A percentile compares a stretch with the other conserved stretches of the same genome.
Conservation (phyloP, 1,284 basidiomycete species). For the Trametes sp. region DNA sequence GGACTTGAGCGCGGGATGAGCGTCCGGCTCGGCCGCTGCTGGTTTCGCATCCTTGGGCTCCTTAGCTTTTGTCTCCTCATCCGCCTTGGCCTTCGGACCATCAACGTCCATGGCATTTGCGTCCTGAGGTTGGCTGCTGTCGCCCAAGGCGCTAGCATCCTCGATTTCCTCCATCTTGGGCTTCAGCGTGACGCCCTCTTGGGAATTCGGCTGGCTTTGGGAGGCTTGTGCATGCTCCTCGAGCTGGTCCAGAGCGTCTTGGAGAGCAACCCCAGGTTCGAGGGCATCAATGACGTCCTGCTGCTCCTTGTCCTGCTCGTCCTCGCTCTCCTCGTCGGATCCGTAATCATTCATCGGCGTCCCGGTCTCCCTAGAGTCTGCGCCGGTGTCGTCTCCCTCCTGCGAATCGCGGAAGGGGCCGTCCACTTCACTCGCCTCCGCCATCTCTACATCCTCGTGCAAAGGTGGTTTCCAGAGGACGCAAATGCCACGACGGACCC, state of each 20-base stretch:
- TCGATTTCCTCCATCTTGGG: conserved; percentile 74
- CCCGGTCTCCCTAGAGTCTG: conserved; percentile 39
- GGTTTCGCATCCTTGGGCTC: conserved; percentile 6
- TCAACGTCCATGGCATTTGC: conserved; percentile 48
- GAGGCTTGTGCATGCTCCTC: conserved; percentile 33
- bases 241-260: conserved; percentile 58
- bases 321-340: conserved; percentile 70
- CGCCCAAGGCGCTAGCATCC: conserved; percentile 55
- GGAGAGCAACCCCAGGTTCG: conserved; percentile 55
- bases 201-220: conserved; percentile 32
- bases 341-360: conserved; percentile 44
- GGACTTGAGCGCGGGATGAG: conserved; percentile 35
- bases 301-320: conserved; percentile 58
- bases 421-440: conserved; percentile 36
- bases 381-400: conserved; percentile 34
- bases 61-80: conserved; percentile 3
- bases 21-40: conserved; percentile 24
- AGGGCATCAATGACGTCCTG: conserved; percentile 64
- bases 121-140: conserved; percentile 16
- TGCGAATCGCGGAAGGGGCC: conserved; percentile 33
- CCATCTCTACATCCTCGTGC: conserved; percentile 36
- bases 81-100: conserved; percentile 13
- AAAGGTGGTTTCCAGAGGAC: conserved; percentile 67
- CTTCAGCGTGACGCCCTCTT: conserved; percentile 48
- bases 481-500: conserved; percentile 72